phyloP scores from a whole-genome alignment of 176 grass and related monocot species.

The Microstegium vimineum region DNA sequence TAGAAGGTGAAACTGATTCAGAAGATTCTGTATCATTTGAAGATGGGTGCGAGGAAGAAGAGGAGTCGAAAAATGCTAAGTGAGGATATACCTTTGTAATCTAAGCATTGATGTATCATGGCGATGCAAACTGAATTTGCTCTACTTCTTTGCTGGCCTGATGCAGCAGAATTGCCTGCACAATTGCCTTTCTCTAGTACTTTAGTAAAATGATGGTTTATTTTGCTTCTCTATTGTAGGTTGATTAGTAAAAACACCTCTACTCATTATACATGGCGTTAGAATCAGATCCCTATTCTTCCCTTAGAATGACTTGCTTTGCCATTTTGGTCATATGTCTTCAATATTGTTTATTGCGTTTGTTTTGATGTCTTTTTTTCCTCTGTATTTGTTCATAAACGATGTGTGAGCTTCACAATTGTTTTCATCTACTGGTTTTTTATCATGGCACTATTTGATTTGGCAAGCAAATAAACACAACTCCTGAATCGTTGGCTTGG shows the following conservation, averaged over 20 bases:
- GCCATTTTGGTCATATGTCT: background rate
- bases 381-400: background rate
- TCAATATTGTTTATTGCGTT: background rate
- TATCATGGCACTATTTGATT: background rate
- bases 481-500: background rate
- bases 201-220: background rate
- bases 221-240: background rate
- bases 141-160: background rate
- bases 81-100: background rate
- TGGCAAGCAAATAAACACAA: background rate
- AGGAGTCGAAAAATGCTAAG: background rate
- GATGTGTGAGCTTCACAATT: background rate
- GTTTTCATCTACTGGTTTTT: background rate
- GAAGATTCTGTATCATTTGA: conserved; percentile 21
- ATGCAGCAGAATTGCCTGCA: background rate
- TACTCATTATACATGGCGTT: conserved; percentile 18
- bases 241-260: background rate
- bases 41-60: background rate
- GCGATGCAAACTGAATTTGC: background rate
- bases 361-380: background rate
- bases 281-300: background rate
- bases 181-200: background rate
- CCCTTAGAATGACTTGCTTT: background rate
- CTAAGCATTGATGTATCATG: background rate
- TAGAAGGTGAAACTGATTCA: background rate